Base-by-base conservation (phyloP, 2,329 filamentous ascomycete genomes). In the Trichoderma hamatum region DNA sequence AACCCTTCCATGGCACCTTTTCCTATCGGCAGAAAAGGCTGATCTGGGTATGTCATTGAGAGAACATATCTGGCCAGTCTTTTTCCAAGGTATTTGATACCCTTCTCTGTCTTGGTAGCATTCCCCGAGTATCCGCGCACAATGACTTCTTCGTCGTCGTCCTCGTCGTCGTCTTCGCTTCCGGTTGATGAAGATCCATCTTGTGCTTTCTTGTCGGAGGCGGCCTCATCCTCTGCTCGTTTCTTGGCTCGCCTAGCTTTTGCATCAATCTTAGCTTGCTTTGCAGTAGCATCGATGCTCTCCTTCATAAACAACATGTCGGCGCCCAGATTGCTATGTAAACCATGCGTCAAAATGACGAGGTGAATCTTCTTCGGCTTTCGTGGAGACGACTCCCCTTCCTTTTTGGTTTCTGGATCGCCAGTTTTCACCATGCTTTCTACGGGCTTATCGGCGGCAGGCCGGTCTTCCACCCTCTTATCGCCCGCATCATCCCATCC, bases 251-350 rank as follows among this genome's bases (percentile, higher is more conserved):
- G 87, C 69, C 91, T 85, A 61, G 82, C 84, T 77, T 85, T 90
- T 46, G 89, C 88, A 78, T 92, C 90, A 61, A 88, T 82, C 73
- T 90, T 90, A 32, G 92, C 91, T 76, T 95, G 89, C 74, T 84
- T 90, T 4, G 90, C 91, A 3, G 92, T 90, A 32, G 89, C 89
- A 81, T 99, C 96, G 71, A 99, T 98, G 79, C 93, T 97, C 80
- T 99, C 96, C 77, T 99, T 99, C 78, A 99, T 82, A 77, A 92
- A 99, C 24, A 99, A 84, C 96, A 99, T 97, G 78, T 99, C 96
- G 26, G 94, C 92, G 5, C 96, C 93, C 14, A 97, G 85, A 78
- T 99, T 99, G 80, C 95, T 97, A 79, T 99, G 96, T 72, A 99
- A 80, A 0, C 96, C 96, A 81, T 99, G 96, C 0, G 96, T 98